Evolutionary conservation across 2,329 filamentous ascomycete species (phyloP).

Genomic region (Apiospora aurea): DNA sequence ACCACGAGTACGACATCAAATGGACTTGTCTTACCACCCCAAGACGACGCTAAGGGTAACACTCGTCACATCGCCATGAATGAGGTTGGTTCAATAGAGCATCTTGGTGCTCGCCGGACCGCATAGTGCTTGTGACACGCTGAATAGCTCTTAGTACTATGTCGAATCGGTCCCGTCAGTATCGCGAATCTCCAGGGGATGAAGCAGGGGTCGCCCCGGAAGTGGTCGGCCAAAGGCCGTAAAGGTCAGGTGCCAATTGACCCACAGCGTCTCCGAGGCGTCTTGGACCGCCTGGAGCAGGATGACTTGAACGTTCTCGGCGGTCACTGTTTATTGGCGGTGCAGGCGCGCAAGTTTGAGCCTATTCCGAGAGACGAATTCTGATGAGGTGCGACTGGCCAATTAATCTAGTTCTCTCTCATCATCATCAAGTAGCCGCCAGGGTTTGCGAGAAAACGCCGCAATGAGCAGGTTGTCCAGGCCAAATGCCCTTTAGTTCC

Average conservation of each 20-base stretch:
- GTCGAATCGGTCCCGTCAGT: background rate
- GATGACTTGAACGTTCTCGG: too few relatives aligned
- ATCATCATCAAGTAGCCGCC: too few relatives aligned
- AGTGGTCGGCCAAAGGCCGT: conserved; percentile 68
- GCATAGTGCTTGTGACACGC: conserved; percentile 70
- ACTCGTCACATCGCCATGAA: conserved; percentile 65
- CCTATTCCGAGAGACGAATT: too few relatives aligned
- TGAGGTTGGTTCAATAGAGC: conserved; percentile 70
- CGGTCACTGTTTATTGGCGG: too few relatives aligned
- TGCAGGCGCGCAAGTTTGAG: too few relatives aligned
- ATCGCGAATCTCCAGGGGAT: background rate
- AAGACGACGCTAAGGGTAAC: conserved; percentile 67
- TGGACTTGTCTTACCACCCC: conserved; percentile 60
- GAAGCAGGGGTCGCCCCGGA: background rate
- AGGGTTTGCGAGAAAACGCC: too few relatives aligned
- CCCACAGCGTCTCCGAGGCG: background rate
- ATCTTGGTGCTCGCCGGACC: conserved; percentile 77
- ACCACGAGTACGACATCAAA: background rate
- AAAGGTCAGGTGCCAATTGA: conserved; percentile 67
- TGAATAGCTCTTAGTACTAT: conserved; percentile 77
- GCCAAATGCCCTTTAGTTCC: too few relatives aligned
- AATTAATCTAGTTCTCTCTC: too few relatives aligned
- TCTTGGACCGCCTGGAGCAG: background rate
- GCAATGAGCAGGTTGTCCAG: too few relatives aligned
- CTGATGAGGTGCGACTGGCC: too few relatives aligned